These are phyloP conservation scores for Penicillium canariense DNA, from an alignment of 495 filamentous ascomycete species.

Conservation along the genomic window DNA sequence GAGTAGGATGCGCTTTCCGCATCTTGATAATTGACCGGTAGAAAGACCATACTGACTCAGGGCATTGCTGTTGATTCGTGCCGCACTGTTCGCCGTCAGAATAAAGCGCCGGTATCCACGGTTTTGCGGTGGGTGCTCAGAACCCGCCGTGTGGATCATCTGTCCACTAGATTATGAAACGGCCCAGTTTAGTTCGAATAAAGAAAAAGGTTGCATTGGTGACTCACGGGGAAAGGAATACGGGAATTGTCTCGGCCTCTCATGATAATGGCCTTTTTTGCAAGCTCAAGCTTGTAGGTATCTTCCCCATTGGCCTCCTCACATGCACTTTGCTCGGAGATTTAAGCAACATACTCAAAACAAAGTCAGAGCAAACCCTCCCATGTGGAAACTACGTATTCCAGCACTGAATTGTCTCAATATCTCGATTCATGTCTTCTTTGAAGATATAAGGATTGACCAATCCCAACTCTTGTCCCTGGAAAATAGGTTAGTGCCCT, in stretches of 20 bases:
- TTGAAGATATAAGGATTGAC: slow-evolving; percentile 55
- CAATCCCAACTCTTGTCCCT: slow-evolving; percentile 68
- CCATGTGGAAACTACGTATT: slow-evolving; percentile 20
- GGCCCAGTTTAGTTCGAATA: not conserved
- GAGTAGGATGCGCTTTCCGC: slow-evolving; percentile 22
- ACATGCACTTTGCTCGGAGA: slow-evolving; percentile 12
- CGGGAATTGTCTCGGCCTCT: slow-evolving; percentile 41
- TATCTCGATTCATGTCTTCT: slow-evolving; percentile 58
- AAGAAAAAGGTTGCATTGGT: not conserved
- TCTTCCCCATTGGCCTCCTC: slow-evolving; percentile 5
- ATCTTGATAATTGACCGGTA: slow-evolving; percentile 38
- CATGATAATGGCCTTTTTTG: slow-evolving; percentile 21
- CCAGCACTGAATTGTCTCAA: slow-evolving; percentile 57
- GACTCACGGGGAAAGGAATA: slow-evolving; percentile 26
- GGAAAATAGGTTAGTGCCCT: slow-evolving; percentile 62
- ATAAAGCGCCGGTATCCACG: slow-evolving; percentile 49
- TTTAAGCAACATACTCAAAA: slow-evolving; percentile 21
- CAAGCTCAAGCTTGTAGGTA: slow-evolving; percentile 22
- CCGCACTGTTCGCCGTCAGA: slow-evolving; percentile 38
- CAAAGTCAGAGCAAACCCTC: slow-evolving; percentile 1
- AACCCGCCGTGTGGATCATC: slow-evolving; percentile 36
- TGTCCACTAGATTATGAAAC: slow-evolving; percentile 28
- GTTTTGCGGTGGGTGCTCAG: slow-evolving; percentile 28
- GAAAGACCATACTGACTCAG: slow-evolving; percentile 34
- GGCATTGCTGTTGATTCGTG: slow-evolving; percentile 29